Conservation (phyloP, 352 stramenopile species). For the Globisporangium polare region DNA sequence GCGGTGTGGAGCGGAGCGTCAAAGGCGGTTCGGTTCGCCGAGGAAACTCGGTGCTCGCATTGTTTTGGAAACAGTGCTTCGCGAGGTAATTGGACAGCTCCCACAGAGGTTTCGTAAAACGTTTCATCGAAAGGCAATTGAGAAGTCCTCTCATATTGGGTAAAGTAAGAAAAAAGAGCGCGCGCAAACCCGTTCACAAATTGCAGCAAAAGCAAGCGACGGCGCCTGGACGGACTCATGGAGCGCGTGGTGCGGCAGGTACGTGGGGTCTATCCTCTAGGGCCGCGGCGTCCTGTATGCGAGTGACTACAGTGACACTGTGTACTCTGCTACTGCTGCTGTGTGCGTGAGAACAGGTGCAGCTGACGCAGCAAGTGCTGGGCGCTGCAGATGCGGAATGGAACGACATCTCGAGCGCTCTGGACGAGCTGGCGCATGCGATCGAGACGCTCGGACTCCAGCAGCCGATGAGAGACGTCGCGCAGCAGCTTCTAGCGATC, state of each 20-base stretch:
- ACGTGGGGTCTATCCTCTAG: too few species aligned
- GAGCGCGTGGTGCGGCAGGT: conserved; percentile 21
- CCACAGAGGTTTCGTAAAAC: too few species aligned
- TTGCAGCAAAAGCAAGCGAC: not conserved
- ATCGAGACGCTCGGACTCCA: conserved; percentile 35
- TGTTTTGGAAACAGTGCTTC: too few species aligned
- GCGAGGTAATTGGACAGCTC: too few species aligned
- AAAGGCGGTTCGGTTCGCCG: too few species aligned
- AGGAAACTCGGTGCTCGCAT: too few species aligned
- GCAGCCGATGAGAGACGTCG: conserved; percentile 25
- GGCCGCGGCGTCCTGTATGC: not conserved
- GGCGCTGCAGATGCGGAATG: conserved; percentile 31
- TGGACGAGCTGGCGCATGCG: conserved; percentile 40
- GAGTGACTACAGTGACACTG: not conserved
- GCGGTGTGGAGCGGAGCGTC: too few species aligned
- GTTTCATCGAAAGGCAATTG: too few species aligned
- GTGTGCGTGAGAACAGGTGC: conserved; percentile 24
- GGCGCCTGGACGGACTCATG: conserved; percentile 11
- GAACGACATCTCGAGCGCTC: conserved; percentile 28
- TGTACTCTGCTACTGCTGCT: too few species aligned
- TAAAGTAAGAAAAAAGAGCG: not conserved
- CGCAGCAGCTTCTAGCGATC: conserved; percentile 37
- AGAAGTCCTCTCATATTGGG: too few species aligned
- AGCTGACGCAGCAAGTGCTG: conserved; percentile 35
- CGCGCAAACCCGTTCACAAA: not conserved